Evolutionary conservation across 2,329 filamentous ascomycete genomes (phyloP).

Genomic region (Penicillium hesseltinei): DNA sequence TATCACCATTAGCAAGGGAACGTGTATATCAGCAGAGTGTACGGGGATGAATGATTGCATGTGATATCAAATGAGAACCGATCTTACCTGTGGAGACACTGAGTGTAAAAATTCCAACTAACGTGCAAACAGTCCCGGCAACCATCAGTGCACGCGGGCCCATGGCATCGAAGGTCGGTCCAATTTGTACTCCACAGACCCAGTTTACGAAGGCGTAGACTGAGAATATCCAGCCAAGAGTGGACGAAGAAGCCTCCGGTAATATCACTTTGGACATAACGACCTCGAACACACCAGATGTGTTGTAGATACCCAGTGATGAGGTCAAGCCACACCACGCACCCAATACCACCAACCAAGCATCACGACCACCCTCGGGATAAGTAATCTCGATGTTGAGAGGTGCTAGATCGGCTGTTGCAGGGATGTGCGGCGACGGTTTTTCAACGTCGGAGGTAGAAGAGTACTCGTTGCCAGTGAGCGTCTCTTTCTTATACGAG

Average conservation of each 20-base stretch:
- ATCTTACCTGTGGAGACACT: background rate
- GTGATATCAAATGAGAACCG: background rate
- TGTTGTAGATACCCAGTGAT: constrained; percentile 9
- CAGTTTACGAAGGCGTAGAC: background rate
- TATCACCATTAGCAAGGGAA: background rate
- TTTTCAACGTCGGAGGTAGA: background rate
- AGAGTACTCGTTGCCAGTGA: background rate
- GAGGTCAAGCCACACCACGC: constrained; percentile 31
- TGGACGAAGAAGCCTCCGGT: constrained; percentile 6
- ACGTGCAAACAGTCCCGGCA: background rate
- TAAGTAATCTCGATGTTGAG: background rate
- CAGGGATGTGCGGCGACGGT: background rate
- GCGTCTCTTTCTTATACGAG: background rate
- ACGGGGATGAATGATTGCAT: background rate
- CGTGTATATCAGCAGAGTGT: too few species aligned
- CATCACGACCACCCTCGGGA: background rate
- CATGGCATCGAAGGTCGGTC: background rate
- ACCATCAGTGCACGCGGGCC: background rate
- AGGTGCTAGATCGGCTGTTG: background rate
- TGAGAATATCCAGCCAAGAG: background rate
- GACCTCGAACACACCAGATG: constrained; percentile 21
- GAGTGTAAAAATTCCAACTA: background rate
- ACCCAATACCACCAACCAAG: constrained; percentile 20
- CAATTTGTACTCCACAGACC: background rate
- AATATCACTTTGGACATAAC: constrained; percentile 16